phyloP scores from a whole-genome alignment of 2,329 filamentous ascomycete species.

The Botrytis sinoallii region DNA sequence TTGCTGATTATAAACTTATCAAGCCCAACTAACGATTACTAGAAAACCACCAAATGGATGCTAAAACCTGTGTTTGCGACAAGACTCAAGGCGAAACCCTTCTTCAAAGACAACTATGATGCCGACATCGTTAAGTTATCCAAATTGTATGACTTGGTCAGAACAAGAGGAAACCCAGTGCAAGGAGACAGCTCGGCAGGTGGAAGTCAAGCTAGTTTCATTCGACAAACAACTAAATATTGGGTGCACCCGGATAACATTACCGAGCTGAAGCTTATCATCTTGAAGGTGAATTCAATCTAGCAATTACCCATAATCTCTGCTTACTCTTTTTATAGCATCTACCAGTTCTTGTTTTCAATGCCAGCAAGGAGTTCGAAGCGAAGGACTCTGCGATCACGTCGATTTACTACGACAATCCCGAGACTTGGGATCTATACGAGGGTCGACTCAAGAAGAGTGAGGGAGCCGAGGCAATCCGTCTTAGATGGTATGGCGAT shows the following conservation, averaged over 20 bases:
- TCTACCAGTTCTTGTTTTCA: slow-evolving; percentile 94
- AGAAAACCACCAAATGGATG: slow-evolving; percentile 95
- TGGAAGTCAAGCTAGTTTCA: slow-evolving; percentile 89
- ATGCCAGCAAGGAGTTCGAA: slow-evolving; percentile 94
- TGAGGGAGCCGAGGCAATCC: slow-evolving; percentile 94
- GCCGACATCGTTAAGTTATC: slow-evolving; percentile 92
- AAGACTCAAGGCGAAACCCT: slow-evolving; percentile 90
- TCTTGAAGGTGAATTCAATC: slow-evolving; percentile 63
- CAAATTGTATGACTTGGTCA: slow-evolving; percentile 89
- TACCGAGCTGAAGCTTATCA: slow-evolving; percentile 95
- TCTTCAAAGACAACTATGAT: slow-evolving; percentile 99
- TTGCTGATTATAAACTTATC: neutral
- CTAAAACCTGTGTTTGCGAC: slow-evolving; percentile 95
- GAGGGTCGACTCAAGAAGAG: slow-evolving; percentile 94
- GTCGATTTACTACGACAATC: slow-evolving; percentile 97
- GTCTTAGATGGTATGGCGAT: slow-evolving; percentile 93
- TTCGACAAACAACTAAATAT: slow-evolving; percentile 97
- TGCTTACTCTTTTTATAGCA: slow-evolving; percentile 52
- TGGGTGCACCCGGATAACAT: slow-evolving; percentile 99
- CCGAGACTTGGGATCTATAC: slow-evolving; percentile 90
- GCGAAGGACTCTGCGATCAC: slow-evolving; percentile 89
- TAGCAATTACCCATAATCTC: neutral
- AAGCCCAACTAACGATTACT: slow-evolving; percentile 22
- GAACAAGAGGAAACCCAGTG: slow-evolving; percentile 86
- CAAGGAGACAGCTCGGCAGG: slow-evolving; percentile 91